Conservation (phyloP, 2,329 filamentous ascomycete species). For the Apiospora hydei region DNA sequence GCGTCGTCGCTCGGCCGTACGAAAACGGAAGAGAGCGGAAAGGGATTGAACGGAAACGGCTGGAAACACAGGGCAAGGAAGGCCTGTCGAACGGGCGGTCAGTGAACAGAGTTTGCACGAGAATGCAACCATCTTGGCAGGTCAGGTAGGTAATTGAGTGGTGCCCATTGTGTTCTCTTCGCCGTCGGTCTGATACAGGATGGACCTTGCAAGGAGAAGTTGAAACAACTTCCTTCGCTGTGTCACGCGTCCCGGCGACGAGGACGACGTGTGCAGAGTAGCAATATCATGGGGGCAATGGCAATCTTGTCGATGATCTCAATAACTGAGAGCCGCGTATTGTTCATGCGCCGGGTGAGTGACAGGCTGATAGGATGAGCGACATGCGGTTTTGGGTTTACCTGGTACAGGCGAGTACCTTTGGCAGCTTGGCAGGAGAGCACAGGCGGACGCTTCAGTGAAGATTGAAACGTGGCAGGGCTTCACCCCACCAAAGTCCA, state of each 20-base stretch:
- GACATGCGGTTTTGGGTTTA: too few relatives aligned
- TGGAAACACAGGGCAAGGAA: not conserved
- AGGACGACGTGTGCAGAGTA: not conserved
- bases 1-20: not conserved
- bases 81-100: slow-evolving; percentile 15
- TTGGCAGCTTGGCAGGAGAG: not conserved
- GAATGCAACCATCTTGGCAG: not conserved
- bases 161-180: not conserved
- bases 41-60: not conserved
- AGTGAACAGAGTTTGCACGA: slow-evolving; percentile 9
- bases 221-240: not conserved
- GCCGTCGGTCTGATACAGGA: not conserved
- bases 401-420: not conserved
- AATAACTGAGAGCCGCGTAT: not conserved
- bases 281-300: not conserved
- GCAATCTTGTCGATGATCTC: slow-evolving; percentile 14
- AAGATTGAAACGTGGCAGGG: not conserved
- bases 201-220: not conserved
- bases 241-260: not conserved
- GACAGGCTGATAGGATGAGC: not conserved
- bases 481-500: not conserved
- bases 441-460: not conserved
- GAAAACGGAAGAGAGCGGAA: not conserved
- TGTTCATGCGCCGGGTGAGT: not conserved
- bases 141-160: not conserved